Base-by-base conservation (phyloP, 306 rosid genomes). In the Pachyrhizus erosus region DNA sequence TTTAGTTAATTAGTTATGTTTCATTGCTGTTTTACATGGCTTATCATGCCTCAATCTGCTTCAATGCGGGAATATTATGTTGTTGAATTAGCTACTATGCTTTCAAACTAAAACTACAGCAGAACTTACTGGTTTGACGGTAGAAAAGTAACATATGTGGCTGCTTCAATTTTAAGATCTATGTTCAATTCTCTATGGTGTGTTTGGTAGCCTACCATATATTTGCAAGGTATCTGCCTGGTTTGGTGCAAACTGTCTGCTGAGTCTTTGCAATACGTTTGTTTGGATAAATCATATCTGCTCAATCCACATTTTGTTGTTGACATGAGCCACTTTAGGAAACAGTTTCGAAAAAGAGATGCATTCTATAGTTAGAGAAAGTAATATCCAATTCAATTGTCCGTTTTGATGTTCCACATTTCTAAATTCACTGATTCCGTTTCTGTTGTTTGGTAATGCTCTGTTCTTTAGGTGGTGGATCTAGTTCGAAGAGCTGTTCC, bases 401-500 rank as follows among this genome's bases (percentile, higher is more conserved):
- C 57, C 12, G 62, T 52, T 14, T 54, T 64, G 55, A 27, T 51
- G 20, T 64, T 67, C 11, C 15, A 64, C 0, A n/a, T 62, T 69
- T 79, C 66, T 73, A 52, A 87, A 40, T 69, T 76, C 27, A 14
- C 45, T 34, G 70, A 20, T 81, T 85, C 42, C 21, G 26, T 37
- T 71, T 83, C 18, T 52, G 62, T 18, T 68, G 42, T 42, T 24
- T 37, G 84, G 70, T 75, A 67, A 73, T 46, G 83, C 83, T 33
- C 23, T 26, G 5, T 61, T 15, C 67, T 79, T 75, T 82, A 96
- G 99, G 93, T 96, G 80, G 95, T 92, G 65, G 98, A 96, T 79
- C 80, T 89, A 42, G 91, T 96, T 15, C 87, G 90, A 84, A 85
- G 84, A 80, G 99, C 99, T 0, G 92, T 91, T 79, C 99, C 98